These are phyloP conservation scores for Podaxis rugospora DNA, from an alignment of 768 basidiomycete genomes.

Conservation along the genomic window DNA sequence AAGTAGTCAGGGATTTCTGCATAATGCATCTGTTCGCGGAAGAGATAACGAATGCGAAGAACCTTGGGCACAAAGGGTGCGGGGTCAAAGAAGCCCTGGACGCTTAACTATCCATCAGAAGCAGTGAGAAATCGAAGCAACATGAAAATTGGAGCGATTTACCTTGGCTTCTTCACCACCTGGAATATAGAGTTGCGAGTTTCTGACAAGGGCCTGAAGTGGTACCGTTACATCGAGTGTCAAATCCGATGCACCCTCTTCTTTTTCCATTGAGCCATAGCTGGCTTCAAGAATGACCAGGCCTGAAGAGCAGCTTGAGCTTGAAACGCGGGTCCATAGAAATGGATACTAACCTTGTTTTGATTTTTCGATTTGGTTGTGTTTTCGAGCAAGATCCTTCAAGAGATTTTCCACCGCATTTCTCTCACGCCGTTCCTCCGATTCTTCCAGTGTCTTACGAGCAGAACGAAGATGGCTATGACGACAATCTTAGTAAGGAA, in stretches of 20 bases:
- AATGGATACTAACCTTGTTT: slow-evolving; percentile 50
- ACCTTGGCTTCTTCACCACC: slow-evolving; percentile 70
- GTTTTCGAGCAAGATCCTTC: slow-evolving; percentile 61
- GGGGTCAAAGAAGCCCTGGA: slow-evolving; percentile 90
- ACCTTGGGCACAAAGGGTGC: slow-evolving; percentile 68
- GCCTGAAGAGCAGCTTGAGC: slow-evolving; percentile 36
- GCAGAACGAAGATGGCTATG: slow-evolving; percentile 63
- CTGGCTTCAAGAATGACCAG: slow-evolving; percentile 72
- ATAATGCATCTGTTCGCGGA: slow-evolving; percentile 69
- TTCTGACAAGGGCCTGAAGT: slow-evolving; percentile 75
- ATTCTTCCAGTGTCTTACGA: slow-evolving; percentile 59
- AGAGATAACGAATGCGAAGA: slow-evolving; percentile 70
- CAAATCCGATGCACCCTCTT: slow-evolving; percentile 48
- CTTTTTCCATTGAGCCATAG: slow-evolving; percentile 57
- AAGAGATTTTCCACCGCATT: slow-evolving; percentile 61
- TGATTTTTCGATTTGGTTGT: slow-evolving; percentile 56
- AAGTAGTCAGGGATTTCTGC: slow-evolving; percentile 71
- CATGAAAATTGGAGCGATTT: slow-evolving; percentile 3
- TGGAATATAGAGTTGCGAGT: slow-evolving; percentile 76
- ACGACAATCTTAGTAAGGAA: not conserved
- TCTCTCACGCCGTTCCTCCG: slow-evolving; percentile 57
- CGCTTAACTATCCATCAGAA: slow-evolving; percentile 43
- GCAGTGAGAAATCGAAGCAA: not conserved
- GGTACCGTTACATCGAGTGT: slow-evolving; percentile 76
- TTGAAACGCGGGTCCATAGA: not conserved